A percentile compares a stretch with the other conserved stretches of the same genome.
These are phyloP conservation scores for Salvia miltiorrhiza DNA, from an alignment of 257 asterid species.

Conservation along the genomic window DNA sequence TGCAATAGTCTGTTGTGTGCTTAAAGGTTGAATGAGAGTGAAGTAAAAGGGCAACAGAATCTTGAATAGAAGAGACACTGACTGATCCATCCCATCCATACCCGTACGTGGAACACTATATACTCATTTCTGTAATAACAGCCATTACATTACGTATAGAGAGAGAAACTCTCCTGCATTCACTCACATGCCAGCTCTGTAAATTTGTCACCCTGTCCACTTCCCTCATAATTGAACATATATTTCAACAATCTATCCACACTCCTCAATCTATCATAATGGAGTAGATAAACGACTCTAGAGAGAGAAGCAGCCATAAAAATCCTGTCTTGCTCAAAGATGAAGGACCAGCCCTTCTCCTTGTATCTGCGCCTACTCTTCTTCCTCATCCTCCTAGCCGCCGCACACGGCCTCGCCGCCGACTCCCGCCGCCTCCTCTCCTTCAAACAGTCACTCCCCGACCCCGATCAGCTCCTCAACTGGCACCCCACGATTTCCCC, in stretches of 20 bases:
- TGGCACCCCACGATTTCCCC: constrained; percentile 54
- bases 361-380: background rate
- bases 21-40: no score
- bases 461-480: constrained; percentile 38
- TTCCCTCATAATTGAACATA: constrained; percentile 30
- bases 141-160: background rate
- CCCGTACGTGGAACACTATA: constrained; percentile 54
- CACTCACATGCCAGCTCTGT: constrained; percentile 72
- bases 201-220: constrained; percentile 56
- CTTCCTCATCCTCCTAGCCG: constrained; percentile 17
- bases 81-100: constrained; percentile 49
- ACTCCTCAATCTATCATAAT: background rate
- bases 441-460: constrained; percentile 58
- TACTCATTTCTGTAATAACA: constrained; percentile 22
- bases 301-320: constrained; percentile 16
- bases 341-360: constrained; percentile 22
- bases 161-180: constrained; percentile 10
- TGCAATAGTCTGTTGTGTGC: no score
- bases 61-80: constrained; percentile 41
- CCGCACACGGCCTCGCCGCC: constrained; percentile 27
- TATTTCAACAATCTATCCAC: constrained; percentile 34
- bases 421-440: constrained; percentile 66
- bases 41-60: constrained; percentile 28
- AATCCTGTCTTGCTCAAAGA: constrained; percentile 32
- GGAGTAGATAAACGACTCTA: background rate